Base-by-base conservation (phyloP, 768 basidiomycete species). In the Psilocybe subaeruginosa region DNA sequence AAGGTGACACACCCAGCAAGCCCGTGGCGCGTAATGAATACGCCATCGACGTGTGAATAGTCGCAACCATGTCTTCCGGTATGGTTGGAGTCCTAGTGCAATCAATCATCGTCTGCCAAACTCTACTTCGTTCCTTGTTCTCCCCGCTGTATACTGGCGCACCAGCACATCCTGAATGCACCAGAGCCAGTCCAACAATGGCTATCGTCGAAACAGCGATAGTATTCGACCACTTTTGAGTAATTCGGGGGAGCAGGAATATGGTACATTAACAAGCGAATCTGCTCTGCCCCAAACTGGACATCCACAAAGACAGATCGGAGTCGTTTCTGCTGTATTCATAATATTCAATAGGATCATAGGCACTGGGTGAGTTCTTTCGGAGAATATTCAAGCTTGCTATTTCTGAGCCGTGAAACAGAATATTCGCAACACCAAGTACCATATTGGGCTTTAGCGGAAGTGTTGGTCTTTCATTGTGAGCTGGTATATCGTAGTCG, bases 331-430 rank as follows among this genome's bases (percentile, higher is more conserved):
- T 35, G 78, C 79, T 11, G 72, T 79, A 4, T 79, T 79, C 66
- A 74, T 81, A 30, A 76, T 80, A 29, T 79, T 81, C 64, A 81
- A 81, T 58, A 69, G 80, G 37, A 77, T 81, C 16, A 78, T 79
- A 58, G 78, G 80, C 12, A 79, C 78, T 58, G 78, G 78, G 78
- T 80, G n/a, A 6, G 66, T 37, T 39, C 12, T 4, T 54, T n/a
- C 16, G 9, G 4, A 27, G 16, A 4, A 11, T 4, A 47, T 4
- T 8, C n/a, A 3, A n/a, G 27, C 11, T 5, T 9, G 14, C 46
- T 14, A 54, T 3, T 2, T n/a, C n/a, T 47, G 16, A 43, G 6
- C 0, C 9, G 14, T 52, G 5, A 39, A 17, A 3, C 60, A 77
- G 78, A 8, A 70, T 68, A 72, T 80, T 79, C 59, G 76, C 78